Evolutionary conservation across 176 grass and related monocot species (phyloP).

Genomic region (Oryza rufipogon): DNA sequence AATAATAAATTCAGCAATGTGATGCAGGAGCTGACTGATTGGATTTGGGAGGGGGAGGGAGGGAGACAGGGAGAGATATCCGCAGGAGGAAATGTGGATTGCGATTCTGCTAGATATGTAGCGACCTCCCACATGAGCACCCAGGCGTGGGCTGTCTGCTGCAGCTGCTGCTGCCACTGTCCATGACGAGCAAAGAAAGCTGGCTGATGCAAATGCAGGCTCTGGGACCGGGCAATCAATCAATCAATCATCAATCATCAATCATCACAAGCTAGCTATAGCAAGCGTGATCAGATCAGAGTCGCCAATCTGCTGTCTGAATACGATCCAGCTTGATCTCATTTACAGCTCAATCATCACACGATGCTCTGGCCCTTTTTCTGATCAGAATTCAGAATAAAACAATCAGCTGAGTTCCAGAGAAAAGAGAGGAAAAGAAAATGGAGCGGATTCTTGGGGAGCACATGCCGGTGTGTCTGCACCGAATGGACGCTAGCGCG

Average conservation of each 20-base stretch:
- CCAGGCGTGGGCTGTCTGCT: background rate
- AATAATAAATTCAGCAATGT: slow-evolving; percentile 12
- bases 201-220: background rate
- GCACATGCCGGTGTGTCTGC: slow-evolving; percentile 23
- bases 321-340: background rate
- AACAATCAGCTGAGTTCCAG: background rate
- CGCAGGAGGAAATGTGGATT: slow-evolving; percentile 1
- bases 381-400: background rate
- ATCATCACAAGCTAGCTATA: too few relatives aligned
- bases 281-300: background rate
- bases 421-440: background rate
- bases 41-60: background rate
- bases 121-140: slow-evolving; percentile 1
- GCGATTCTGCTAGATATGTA: slow-evolving; percentile 8
- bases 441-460: background rate
- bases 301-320: background rate
- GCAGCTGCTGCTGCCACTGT: background rate
- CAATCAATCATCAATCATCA: background rate
- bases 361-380: background rate
- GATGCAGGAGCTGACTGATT: slow-evolving; percentile 11
- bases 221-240: background rate
- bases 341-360: background rate
- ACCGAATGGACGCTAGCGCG: slow-evolving; percentile 1
- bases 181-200: background rate
- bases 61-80: slow-evolving; percentile 24